These are phyloP conservation scores for Tympanopsis confertula DNA, from an alignment of 2,329 filamentous ascomycete genomes.

Conservation along the genomic window DNA sequence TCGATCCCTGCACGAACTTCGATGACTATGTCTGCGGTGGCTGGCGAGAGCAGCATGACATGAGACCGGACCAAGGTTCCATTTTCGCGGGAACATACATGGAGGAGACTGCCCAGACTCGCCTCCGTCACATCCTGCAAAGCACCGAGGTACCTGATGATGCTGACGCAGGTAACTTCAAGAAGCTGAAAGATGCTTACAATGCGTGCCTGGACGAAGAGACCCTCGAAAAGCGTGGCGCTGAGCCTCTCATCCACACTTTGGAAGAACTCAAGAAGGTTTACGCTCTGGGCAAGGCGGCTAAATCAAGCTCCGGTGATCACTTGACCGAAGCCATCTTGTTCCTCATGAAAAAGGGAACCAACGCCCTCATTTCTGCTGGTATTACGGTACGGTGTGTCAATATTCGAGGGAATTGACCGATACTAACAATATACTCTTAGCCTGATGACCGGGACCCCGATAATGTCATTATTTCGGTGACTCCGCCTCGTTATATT, in stretches of 20 bases:
- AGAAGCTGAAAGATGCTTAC: conserved; percentile 53
- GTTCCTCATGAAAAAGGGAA: conserved; percentile 30
- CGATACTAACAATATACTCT: conserved; percentile 3
- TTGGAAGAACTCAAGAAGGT: conserved; percentile 36
- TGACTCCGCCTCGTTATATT: conserved; percentile 28
- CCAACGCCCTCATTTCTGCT: conserved; percentile 23
- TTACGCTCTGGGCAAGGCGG: conserved; percentile 22
- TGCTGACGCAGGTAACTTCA: conserved; percentile 49
- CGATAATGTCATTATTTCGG: conserved; percentile 35
- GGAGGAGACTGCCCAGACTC: conserved; percentile 43
- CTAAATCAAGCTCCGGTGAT: conserved; percentile 11
- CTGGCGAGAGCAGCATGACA: conserved; percentile 51
- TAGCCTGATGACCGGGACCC: conserved; percentile 41
- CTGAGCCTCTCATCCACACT: conserved; percentile 41
- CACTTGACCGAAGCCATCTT: conserved; percentile 31
- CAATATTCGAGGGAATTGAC: conserved; percentile 10
- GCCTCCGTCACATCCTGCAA: conserved; percentile 52
- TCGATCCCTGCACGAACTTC: conserved; percentile 62
- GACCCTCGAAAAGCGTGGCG: conserved; percentile 38
- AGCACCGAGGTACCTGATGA: conserved; percentile 27
- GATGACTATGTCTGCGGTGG: conserved; percentile 58
- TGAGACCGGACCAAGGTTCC: conserved; percentile 50
- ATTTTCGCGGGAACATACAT: conserved; percentile 50
- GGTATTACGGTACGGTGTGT: conserved; percentile 27
- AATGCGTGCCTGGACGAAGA: conserved; percentile 54